Evolutionary conservation across 2,329 filamentous ascomycete species (phyloP).

Genomic region (Aspergillus aculeatus): DNA sequence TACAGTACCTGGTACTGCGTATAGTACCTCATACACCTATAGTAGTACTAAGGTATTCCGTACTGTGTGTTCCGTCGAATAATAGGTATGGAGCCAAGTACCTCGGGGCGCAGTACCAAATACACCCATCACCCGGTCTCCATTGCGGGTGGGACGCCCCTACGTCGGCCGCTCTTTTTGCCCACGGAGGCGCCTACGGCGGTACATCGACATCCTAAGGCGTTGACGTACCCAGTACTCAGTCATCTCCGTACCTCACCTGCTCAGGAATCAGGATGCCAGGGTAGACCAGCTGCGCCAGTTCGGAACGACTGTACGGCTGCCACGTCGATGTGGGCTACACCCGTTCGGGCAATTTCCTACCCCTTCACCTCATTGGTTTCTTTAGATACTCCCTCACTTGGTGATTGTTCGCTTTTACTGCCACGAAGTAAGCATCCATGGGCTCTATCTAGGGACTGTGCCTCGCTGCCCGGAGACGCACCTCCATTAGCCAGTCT

Average conservation of each 20-base stretch:
- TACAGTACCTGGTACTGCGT: background rate
- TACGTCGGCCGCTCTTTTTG: conserved; percentile 7
- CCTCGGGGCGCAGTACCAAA: background rate
- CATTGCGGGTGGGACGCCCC: background rate
- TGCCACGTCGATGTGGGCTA: conserved; percentile 25
- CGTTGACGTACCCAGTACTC: background rate
- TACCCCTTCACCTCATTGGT: background rate
- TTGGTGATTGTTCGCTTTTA: too few species aligned
- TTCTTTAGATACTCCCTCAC: too few species aligned
- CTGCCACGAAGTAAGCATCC: too few species aligned
- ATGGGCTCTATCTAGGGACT: background rate
- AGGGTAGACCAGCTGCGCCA: conserved; percentile 11
- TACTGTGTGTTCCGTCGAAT: background rate
- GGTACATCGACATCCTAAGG: conserved; percentile 7
- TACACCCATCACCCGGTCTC: background rate
- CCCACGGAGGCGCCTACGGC: conserved; percentile 16
- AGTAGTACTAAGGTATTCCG: too few species aligned
- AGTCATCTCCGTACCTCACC: background rate
- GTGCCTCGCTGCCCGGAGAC: too few species aligned
- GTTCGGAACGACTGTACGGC: conserved; percentile 20
- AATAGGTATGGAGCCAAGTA: background rate
- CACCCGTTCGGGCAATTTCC: conserved; percentile 17
- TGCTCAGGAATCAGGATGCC: background rate
- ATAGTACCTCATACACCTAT: too few species aligned
- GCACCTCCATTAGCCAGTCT: conserved; percentile 1